A percentile compares a stretch with the other conserved stretches of the same genome.
phyloP scores from a whole-genome alignment of 768 basidiomycete genomes.

The Leccinum imitatum region DNA sequence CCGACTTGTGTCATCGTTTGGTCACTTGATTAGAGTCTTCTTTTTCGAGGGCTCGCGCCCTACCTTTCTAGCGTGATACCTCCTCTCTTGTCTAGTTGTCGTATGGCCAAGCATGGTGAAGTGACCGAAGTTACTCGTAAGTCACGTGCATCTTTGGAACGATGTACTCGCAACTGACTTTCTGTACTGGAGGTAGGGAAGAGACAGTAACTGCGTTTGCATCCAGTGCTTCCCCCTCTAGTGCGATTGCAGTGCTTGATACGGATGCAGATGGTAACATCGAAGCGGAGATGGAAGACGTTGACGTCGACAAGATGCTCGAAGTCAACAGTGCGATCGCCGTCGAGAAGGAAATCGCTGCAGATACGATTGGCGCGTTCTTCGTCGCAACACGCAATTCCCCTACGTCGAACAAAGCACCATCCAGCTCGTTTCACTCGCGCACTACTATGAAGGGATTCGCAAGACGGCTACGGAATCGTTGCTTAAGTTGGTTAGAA shows the following conservation, averaged over 20 bases:
- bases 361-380: conserved; percentile 90
- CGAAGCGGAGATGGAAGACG: conserved; percentile 68
- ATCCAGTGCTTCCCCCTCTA: conserved; percentile 71
- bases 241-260: conserved; percentile 63
- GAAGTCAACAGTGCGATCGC: conserved; percentile 95
- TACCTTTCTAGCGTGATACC: conserved; percentile 88
- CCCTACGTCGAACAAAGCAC: conserved; percentile 86
- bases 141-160: conserved; percentile 15
- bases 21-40: conserved; percentile 5
- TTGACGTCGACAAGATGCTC: conserved; percentile 83
- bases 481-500: conserved; percentile 82
- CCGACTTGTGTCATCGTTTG: background rate
- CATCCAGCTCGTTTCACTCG: conserved; percentile 71
- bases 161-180: background rate
- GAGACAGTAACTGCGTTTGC: conserved; percentile 64
- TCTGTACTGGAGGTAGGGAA: conserved; percentile 39
- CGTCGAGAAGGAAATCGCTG: conserved; percentile 98
- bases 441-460: conserved; percentile 98
- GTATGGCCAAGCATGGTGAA: conserved; percentile 81
- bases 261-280: conserved; percentile 52
- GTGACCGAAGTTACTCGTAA: conserved; percentile 42
- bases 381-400: conserved; percentile 78
- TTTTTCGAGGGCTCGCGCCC: conserved; percentile 54
- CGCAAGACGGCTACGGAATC: conserved; percentile 90
- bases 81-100: conserved; percentile 76